Percentiles rank a stretch among this genome's conserved stretches.
These are phyloP conservation scores for Lactarius sanguifluus DNA, from an alignment of 768 basidiomycete genomes.

Conservation along the genomic window DNA sequence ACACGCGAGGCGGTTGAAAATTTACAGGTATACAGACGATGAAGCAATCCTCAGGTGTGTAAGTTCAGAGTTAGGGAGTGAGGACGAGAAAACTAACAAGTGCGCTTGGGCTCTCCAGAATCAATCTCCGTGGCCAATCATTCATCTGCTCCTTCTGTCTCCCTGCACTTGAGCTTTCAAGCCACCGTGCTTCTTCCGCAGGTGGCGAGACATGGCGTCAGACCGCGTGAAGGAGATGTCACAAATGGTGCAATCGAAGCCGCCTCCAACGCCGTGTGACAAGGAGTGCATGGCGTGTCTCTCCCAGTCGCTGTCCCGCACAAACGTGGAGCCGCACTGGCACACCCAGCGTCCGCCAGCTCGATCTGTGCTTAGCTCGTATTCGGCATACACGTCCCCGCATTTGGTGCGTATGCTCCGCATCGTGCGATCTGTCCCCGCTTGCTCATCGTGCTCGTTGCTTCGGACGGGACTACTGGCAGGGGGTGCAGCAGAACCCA, in stretches of 20 bases:
- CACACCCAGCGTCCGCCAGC: slow-evolving; percentile 21
- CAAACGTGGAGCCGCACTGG: slow-evolving; percentile 22
- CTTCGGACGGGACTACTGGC: background rate
- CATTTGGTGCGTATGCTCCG: slow-evolving; percentile 20
- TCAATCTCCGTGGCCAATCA: background rate
- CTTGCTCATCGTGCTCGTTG: background rate
- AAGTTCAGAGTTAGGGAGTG: background rate
- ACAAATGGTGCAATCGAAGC: slow-evolving; percentile 22
- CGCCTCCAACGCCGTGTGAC: slow-evolving; percentile 19
- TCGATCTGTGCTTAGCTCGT: slow-evolving; percentile 1
- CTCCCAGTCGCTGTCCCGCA: slow-evolving; percentile 26
- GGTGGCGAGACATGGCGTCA: slow-evolving; percentile 24
- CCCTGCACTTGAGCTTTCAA: background rate
- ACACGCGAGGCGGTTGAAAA: background rate
- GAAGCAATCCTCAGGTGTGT: background rate
- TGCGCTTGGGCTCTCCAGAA: background rate
- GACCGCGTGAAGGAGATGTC: slow-evolving; percentile 25
- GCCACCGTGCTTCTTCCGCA: slow-evolving; percentile 25
- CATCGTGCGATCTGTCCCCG: slow-evolving; percentile 5
- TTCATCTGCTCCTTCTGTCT: background rate
- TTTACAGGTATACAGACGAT: slow-evolving; percentile 1
- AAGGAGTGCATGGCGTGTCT: slow-evolving; percentile 23
- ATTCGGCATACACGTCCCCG: slow-evolving; percentile 20
- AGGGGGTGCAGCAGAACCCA: background rate
- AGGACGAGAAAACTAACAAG: background rate